Conservation (phyloP, 2,329 filamentous ascomycete species). For the Chlorencoelia australis region DNA sequence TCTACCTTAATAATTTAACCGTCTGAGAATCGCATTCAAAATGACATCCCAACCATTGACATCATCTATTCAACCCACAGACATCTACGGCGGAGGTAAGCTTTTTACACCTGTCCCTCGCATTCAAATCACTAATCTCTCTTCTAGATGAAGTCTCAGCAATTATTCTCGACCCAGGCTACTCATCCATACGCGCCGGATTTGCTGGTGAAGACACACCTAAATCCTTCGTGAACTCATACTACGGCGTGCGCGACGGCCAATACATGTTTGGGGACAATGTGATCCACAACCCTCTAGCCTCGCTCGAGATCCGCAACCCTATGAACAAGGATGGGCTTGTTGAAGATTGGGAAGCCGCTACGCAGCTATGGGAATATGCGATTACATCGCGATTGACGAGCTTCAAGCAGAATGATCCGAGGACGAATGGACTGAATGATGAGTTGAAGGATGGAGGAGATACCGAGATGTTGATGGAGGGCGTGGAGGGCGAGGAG, state of each 20-base stretch:
- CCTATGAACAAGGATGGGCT: slow-evolving; percentile 83
- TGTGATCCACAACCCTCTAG: slow-evolving; percentile 66
- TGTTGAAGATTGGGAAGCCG: slow-evolving; percentile 94
- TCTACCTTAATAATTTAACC: neutral
- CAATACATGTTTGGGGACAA: slow-evolving; percentile 78
- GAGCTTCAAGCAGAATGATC: slow-evolving; percentile 58
- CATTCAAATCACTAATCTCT: slow-evolving; percentile 5
- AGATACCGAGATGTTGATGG: slow-evolving; percentile 47
- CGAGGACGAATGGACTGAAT: slow-evolving; percentile 70
- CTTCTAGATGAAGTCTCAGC: slow-evolving; percentile 86
- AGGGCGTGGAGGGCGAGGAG: slow-evolving; percentile 48
- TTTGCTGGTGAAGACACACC: slow-evolving; percentile 97
- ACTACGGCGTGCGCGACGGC: slow-evolving; percentile 59
- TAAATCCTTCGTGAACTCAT: slow-evolving; percentile 84
- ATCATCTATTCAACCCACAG: slow-evolving; percentile 47
- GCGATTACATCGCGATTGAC: slow-evolving; percentile 83
- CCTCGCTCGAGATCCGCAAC: slow-evolving; percentile 75
- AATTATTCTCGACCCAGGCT: slow-evolving; percentile 91
- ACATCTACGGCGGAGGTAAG: slow-evolving; percentile 54
- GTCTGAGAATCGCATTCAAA: neutral
- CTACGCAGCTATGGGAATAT: slow-evolving; percentile 84
- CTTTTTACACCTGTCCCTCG: slow-evolving; percentile 8
- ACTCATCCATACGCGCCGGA: slow-evolving; percentile 80
- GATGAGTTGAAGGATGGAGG: slow-evolving; percentile 36
- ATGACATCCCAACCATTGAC: slow-evolving; percentile 51